Base-by-base conservation (phyloP, 768 basidiomycete species). In the Clitopilus hobsonii region DNA sequence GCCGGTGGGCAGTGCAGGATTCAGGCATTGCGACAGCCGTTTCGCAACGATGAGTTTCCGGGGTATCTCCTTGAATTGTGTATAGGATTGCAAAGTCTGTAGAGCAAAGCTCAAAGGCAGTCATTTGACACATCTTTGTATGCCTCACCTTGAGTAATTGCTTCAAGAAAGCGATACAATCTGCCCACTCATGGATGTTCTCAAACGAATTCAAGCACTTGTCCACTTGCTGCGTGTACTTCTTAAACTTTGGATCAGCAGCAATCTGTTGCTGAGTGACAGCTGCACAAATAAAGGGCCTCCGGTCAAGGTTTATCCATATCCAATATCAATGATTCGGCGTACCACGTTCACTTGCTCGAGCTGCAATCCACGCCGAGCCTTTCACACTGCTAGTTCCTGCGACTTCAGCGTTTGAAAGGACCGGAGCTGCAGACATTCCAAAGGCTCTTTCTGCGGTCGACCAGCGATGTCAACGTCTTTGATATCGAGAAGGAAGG, bases 131-230 rank as follows among this genome's bases (percentile, higher is more conserved):
- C n/a, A n/a, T n/a, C n/a, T n/a, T n/a, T n/a, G n/a, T n/a, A n/a
- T n/a, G 32, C 13, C 32, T 36, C 62, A 91, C 94, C 80, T 97
- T 97, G 56, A 96, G 81, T 57, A 97, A 71, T 61, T 94, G 89
- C 67, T 95, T 95, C 69, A 99, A 71, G 72, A 98, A 99, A 36
- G 95, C 88, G 66, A 97, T 98, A 69, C 94, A 98, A 74, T 99
- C 97, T 56, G 97, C 95, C 97, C 97, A 99, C 74, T 99, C 97
- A 55, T 96, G 92, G 56, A 97, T 93, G 64, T 85, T 91, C 65
- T 97, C 94, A 65, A 99, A 98, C 1, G 93, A 87, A 58, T 86
- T 88, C 48, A 99, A 77, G 61, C 91, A 93, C 71, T 88, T 89
- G 67, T 99, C 97, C 49, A 99, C 91, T 63, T 93, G 90, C 54